Conservation (phyloP, 441 rosid species). For the Erysimum cheiri region DNA sequence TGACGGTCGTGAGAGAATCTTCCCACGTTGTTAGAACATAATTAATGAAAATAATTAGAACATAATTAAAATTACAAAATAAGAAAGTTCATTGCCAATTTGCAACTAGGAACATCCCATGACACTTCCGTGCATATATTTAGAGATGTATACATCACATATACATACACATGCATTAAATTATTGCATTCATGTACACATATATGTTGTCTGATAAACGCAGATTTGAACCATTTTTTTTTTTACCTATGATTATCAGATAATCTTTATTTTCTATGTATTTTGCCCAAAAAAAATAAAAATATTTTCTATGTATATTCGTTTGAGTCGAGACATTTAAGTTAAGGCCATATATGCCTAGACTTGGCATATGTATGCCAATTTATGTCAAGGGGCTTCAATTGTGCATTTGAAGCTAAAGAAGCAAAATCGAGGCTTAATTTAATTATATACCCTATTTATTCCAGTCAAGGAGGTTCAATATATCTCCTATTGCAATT, state of each 20-base stretch:
- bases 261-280: too few relatives aligned
- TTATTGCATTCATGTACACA: conserved; percentile 31
- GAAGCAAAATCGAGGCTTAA: not conserved
- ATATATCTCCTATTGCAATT: too few relatives aligned
- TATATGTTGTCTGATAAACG: not conserved
- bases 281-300: too few relatives aligned
- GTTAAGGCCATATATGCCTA: not conserved
- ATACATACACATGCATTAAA: conserved; percentile 1
- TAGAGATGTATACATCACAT: not conserved
- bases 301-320: not conserved
- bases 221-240: not conserved
- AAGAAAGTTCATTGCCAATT: conserved; percentile 35
- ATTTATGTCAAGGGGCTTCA: too few relatives aligned
- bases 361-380: too few relatives aligned
- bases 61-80: conserved; percentile 21
- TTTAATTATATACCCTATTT: too few relatives aligned
- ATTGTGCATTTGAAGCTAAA: too few relatives aligned
- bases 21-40: too few relatives aligned
- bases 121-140: conserved; percentile 20
- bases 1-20: conserved; percentile 40
- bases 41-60: too few relatives aligned
- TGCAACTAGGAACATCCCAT: conserved; percentile 30
- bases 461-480: too few relatives aligned
- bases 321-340: not conserved
- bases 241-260: not conserved